Conservation (phyloP, 179 eudicot genomes). For the Actinidia chinensis region DNA sequence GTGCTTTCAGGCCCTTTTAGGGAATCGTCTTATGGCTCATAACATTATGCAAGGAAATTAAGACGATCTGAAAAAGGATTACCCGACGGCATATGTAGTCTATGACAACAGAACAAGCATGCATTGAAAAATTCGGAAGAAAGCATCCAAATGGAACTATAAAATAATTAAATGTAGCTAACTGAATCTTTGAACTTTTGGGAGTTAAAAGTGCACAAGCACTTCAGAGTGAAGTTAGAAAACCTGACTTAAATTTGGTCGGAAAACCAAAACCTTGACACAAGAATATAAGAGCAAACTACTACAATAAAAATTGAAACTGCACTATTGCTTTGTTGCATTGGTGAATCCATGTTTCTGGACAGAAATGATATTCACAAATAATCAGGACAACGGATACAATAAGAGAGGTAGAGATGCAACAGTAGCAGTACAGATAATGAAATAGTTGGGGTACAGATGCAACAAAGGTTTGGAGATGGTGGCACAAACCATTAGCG, state of each 20-base stretch:
- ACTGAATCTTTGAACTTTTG: neutral
- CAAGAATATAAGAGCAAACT: neutral
- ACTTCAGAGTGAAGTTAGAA: neutral
- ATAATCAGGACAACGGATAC: neutral
- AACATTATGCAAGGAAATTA: too few relatives aligned
- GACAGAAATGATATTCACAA: neutral
- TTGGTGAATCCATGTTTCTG: neutral
- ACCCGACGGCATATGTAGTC: neutral
- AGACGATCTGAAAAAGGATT: too few relatives aligned
- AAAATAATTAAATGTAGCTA: neutral
- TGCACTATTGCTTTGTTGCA: neutral
- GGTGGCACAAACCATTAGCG: conserved; percentile 17
- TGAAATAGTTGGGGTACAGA: neutral
- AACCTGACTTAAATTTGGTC: neutral
- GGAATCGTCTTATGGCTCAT: too few relatives aligned
- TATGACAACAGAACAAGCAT: neutral
- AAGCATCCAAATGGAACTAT: neutral
- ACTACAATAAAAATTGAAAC: neutral
- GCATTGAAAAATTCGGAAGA: neutral
- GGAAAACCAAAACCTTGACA: neutral
- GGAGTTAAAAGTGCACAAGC: neutral
- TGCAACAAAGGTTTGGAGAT: neutral
- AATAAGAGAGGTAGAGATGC: neutral
- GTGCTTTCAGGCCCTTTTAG: neutral
- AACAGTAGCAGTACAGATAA: neutral